Evolutionary conservation across 139 green algal species (phyloP).

Genomic region (Spirogloea muscicola): DNA sequence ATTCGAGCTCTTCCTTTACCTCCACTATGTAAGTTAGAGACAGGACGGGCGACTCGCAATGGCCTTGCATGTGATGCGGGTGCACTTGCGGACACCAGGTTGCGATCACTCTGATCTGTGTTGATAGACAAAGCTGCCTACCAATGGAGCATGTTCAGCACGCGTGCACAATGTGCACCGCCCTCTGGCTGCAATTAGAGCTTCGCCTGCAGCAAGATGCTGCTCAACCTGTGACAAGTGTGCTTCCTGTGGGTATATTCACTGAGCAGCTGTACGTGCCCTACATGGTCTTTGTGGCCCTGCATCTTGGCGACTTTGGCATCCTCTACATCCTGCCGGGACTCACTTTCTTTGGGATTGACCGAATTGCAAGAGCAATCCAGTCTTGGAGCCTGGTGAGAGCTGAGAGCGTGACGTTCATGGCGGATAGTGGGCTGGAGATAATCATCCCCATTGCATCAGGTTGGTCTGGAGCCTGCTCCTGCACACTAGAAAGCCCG

Average conservation of each 20-base stretch:
- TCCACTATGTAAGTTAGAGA: no score
- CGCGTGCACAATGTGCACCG: background rate
- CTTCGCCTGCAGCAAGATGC: no score
- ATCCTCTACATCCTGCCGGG: background rate
- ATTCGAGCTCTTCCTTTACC: constrained; percentile 16
- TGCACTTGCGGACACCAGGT: background rate
- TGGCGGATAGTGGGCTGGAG: background rate
- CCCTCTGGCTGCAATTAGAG: background rate
- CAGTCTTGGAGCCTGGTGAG: background rate
- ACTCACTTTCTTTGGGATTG: background rate
- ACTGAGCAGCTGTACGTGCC: constrained; percentile 14
- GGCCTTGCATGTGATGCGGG: no score
- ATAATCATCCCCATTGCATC: constrained; percentile 6
- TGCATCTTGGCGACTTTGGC: background rate
- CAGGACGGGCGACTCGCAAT: no score
- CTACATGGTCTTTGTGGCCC: constrained; percentile 5
- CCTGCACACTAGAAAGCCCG: no score
- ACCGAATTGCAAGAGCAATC: background rate
- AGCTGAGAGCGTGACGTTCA: background rate
- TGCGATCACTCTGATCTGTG: background rate
- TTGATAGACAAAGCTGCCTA: background rate
- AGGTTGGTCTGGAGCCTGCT: no score
- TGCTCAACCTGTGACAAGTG: no score
- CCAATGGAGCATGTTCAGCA: background rate
- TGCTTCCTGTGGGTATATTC: no score